Conservation (phyloP, 1,284 basidiomycete species). For the Blastosporella zonata region DNA sequence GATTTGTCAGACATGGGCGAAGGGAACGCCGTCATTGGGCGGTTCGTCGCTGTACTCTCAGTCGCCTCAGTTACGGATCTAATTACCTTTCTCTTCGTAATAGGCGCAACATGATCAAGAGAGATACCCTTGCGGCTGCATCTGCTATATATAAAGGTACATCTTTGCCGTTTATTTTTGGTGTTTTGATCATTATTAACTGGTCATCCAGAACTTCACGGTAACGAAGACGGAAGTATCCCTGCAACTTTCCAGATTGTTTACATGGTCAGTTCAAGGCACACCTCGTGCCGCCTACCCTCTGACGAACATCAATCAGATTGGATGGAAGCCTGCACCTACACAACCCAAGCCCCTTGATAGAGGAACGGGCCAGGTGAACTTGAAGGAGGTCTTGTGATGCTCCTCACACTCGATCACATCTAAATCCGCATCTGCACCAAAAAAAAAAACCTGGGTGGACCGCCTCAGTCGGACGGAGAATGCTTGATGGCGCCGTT, state of each 20-base stretch:
- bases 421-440: no score
- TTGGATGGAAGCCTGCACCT: constrained; percentile 96
- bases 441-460: not conserved
- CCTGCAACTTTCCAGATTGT: constrained; percentile 97
- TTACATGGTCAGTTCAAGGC: constrained; percentile 68
- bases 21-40: constrained; percentile 84
- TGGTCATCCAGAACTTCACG: constrained; percentile 71
- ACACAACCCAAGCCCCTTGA: constrained; percentile 83
- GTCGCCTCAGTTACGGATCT: not conserved
- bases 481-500: constrained; percentile 7
- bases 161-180: constrained; percentile 2
- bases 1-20: constrained; percentile 97
- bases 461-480: not conserved
- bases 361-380: constrained; percentile 81
- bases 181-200: not conserved
- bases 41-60: constrained; percentile 37
- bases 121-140: constrained; percentile 90
- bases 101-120: constrained; percentile 68
- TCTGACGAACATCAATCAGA: constrained; percentile 45
- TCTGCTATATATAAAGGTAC: constrained; percentile 91
- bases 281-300: constrained; percentile 1
- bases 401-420: no score
- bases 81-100: constrained; percentile 1
- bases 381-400: constrained; percentile 78
- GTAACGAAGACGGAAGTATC: constrained; percentile 77